phyloP scores from a whole-genome alignment of 139 green algal species.

The Chlamydomonas asymmetrica region DNA sequence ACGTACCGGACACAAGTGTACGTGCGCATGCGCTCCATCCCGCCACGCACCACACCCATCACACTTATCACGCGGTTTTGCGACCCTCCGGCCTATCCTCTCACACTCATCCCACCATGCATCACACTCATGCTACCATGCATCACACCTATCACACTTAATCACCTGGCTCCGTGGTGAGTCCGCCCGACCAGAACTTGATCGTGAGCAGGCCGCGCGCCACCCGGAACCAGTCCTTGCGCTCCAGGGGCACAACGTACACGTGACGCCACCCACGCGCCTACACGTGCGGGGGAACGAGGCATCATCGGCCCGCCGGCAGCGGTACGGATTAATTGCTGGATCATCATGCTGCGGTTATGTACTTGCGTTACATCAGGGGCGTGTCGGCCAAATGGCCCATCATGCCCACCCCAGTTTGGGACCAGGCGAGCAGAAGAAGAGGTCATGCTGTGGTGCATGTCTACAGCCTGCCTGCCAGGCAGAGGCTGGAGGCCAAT shows the following conservation, averaged over 20 bases:
- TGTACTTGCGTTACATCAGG: not conserved
- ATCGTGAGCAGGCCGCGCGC: slow-evolving; percentile 46
- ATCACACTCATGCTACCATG: too few relatives aligned
- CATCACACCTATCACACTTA: too few relatives aligned
- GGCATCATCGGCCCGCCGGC: too few relatives aligned
- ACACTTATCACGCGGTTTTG: too few relatives aligned
- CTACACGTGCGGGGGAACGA: slow-evolving; percentile 2
- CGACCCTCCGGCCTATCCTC: too few relatives aligned
- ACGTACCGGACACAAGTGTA: too few relatives aligned
- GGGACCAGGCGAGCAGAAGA: not conserved
- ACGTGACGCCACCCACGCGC: slow-evolving; percentile 36
- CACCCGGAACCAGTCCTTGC: slow-evolving; percentile 61
- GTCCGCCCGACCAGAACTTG: slow-evolving; percentile 50
- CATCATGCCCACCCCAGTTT: not conserved
- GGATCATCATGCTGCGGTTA: not conserved
- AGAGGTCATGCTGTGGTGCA: too few relatives aligned
- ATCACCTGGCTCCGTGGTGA: slow-evolving; percentile 56
- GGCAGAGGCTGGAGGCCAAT: too few relatives aligned
- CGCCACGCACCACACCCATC: too few relatives aligned
- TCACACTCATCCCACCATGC: too few relatives aligned
- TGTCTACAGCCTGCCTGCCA: too few relatives aligned
- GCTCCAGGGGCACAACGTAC: slow-evolving; percentile 49
- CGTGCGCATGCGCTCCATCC: too few relatives aligned
- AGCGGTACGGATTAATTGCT: not conserved
- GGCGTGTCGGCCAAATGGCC: not conserved